Conservation (phyloP, 192 early-diverging fungal genomes). For the Coemansia biformis region DNA sequence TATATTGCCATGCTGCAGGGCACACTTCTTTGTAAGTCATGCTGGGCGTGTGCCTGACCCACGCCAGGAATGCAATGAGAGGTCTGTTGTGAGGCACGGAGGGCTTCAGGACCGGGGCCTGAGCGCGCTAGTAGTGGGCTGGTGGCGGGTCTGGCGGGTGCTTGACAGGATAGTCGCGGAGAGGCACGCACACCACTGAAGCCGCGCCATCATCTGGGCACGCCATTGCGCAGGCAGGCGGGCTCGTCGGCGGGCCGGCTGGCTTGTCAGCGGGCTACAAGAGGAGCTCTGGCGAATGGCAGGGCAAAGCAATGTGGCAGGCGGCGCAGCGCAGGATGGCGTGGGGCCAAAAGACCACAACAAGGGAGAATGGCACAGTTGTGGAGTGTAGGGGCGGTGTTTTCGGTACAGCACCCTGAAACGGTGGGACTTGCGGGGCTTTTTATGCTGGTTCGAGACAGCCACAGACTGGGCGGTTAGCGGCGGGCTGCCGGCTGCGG, state of each 20-base stretch:
- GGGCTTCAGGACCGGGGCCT: no score
- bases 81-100: neutral
- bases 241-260: no score
- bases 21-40: no score
- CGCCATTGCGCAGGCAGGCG: neutral
- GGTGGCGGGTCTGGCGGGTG: slow-evolving; percentile 47
- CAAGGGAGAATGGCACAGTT: neutral
- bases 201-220: neutral
- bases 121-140: slow-evolving; percentile 13
- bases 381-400: neutral
- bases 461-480: neutral
- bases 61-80: no score
- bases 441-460: slow-evolving; percentile 11
- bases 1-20: no score
- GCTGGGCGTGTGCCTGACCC: no score
- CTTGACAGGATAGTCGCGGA: slow-evolving; percentile 48
- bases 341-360: no score
- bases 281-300: no score
- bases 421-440: slow-evolving; percentile 17
- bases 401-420: slow-evolving; percentile 24
- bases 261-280: no score
- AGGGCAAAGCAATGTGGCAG: no score
- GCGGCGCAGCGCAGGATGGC: no score
- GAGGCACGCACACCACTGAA: slow-evolving; percentile 22
- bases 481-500: neutral